Evolutionary conservation across 208 protist genomes (phyloP), one percentile per base, ranked within the genome.

Genomic region (Leishmania gerbilli): DNA sequence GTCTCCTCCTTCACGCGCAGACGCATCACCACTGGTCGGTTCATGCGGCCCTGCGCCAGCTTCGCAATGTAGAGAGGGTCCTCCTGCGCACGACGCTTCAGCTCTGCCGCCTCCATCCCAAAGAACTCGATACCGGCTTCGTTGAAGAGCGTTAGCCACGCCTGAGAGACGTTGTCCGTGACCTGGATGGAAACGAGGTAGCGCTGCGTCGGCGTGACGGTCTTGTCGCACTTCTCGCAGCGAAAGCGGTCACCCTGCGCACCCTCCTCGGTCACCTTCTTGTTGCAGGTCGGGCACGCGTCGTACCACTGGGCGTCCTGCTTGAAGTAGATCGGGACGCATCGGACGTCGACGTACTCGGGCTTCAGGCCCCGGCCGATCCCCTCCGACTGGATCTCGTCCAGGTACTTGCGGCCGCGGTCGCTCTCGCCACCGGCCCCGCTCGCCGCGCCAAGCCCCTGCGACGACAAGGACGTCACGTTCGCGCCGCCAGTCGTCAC

Each of bases 121-220:
- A 96, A 97, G 84, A 98, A 97, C 76, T 97, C 92, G 2, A 92
- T 79, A 51, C 92, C 95, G 5, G 93, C 87, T 78, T 98, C 95
- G 80, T 98, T 96, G 81, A 98, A 98, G 19, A 97, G 80, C n/a
- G 95, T 98, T 53, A 98, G 85, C 95, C 95, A 98, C 88, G 88
- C 88, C 89, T 96, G 93, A 6, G 93, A 94, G 24, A 96, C 88
- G 85, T 95, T 95, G 85, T 98, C 95, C 7, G 91, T 95, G 71
- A 92, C 92, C 79, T 97, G 92, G 77, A 98, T 91, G 55, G 92
- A 96, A 49, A 97, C 87, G 56, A 98, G 81, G 77, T 97, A 98
- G 75, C 95, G 93, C 86, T 97, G 93, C 68, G 86, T 92, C 11
- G 93, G 93, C 42, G 87, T 86, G 21, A 97, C 92, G 0, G 79